Evolutionary conservation across 2,329 filamentous ascomycete genomes (phyloP).

Genomic region (Fusarium neocosmosporiellum): DNA sequence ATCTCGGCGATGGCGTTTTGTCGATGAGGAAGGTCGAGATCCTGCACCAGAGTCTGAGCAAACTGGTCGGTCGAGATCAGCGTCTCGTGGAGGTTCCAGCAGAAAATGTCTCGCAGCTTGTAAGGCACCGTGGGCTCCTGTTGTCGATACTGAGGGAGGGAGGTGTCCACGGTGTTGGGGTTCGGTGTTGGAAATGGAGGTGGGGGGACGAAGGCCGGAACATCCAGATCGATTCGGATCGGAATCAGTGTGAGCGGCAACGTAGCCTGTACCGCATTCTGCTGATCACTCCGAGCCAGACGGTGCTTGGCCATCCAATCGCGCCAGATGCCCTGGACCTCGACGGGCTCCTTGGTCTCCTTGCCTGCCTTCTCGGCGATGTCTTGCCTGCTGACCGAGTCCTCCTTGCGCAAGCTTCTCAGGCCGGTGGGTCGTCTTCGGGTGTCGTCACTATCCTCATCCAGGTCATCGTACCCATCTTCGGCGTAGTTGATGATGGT

Average conservation of each 20-base stretch:
- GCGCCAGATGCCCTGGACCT: conserved; percentile 90
- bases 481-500: conserved; percentile 98
- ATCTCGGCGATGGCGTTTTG: conserved; percentile 79
- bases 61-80: conserved; percentile 96
- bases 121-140: conserved; percentile 86
- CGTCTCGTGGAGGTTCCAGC: conserved; percentile 97
- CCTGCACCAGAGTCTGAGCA: conserved; percentile 88
- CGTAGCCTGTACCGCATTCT: conserved; percentile 73
- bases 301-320: conserved; percentile 91
- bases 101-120: conserved; percentile 91
- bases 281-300: conserved; percentile 65
- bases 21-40: conserved; percentile 88
- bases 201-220: conserved; percentile 79
- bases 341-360: conserved; percentile 81
- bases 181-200: conserved; percentile 73
- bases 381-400: conserved; percentile 71
- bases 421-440: conserved; percentile 85
- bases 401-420: conserved; percentile 83
- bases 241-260: conserved; percentile 92
- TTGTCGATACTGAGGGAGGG: conserved; percentile 80
- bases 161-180: conserved; percentile 74
- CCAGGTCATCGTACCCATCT: conserved; percentile 87
- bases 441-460: conserved; percentile 78
- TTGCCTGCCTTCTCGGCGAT: conserved; percentile 83
- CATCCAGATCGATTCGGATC: conserved; percentile 95